Percentiles rank a stretch among this genome's conserved stretches.
These are phyloP conservation scores for Clarkia xantiana DNA, from an alignment of 345 rosid species.

Conservation along the genomic window DNA sequence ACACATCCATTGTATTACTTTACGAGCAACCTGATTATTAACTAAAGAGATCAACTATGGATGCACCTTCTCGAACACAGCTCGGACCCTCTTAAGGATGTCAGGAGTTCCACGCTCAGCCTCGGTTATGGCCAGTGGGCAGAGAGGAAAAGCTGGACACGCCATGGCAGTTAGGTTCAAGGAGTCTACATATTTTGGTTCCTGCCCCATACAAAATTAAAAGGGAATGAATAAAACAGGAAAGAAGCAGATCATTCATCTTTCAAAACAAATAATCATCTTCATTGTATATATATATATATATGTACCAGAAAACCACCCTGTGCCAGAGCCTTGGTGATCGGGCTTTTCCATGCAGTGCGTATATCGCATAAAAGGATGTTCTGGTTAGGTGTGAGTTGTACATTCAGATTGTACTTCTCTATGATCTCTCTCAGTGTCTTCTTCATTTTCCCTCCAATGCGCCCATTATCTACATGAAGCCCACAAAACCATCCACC, in stretches of 20 bases:
- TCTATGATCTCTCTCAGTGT: slow-evolving; percentile 81
- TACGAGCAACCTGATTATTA: no score
- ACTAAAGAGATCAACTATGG: neutral
- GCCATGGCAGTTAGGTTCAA: slow-evolving; percentile 95
- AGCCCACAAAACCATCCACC: slow-evolving; percentile 78
- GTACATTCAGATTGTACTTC: slow-evolving; percentile 72
- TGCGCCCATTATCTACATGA: slow-evolving; percentile 80
- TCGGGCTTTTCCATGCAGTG: slow-evolving; percentile 70
- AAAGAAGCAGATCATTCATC: no score
- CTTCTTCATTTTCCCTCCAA: slow-evolving; percentile 84
- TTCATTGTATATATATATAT: slow-evolving; percentile 16
- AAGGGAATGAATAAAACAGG: no score
- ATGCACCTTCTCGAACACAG: slow-evolving; percentile 82
- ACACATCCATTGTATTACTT: neutral
- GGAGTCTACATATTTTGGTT: slow-evolving; percentile 75
- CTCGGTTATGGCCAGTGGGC: slow-evolving; percentile 93
- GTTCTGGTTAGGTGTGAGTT: slow-evolving; percentile 86
- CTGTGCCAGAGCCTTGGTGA: slow-evolving; percentile 72
- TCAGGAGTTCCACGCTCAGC: slow-evolving; percentile 94
- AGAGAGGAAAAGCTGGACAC: slow-evolving; percentile 91
- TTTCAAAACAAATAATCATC: neutral
- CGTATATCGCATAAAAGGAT: slow-evolving; percentile 69
- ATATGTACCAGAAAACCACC: slow-evolving; percentile 74
- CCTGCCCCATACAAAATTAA: slow-evolving; percentile 28
- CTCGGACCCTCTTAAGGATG: slow-evolving; percentile 72